These are phyloP conservation scores for Citrus mangshanensis DNA, from an alignment of 345 rosid genomes.

Conservation along the genomic window DNA sequence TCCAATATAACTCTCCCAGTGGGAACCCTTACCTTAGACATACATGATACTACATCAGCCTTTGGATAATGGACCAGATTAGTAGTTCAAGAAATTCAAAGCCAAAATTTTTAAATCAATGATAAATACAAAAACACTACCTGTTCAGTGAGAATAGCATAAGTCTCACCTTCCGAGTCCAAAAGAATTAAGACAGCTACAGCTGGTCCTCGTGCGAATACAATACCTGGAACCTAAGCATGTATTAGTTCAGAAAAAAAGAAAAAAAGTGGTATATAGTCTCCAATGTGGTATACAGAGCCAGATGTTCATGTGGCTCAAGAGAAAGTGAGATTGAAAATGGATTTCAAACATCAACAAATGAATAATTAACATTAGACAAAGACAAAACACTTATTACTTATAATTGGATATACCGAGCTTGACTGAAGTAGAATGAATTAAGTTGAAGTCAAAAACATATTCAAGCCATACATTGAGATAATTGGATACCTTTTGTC, in stretches of 20 bases:
- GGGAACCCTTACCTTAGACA: constrained; percentile 82
- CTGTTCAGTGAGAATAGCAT: constrained; percentile 93
- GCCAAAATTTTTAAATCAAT: not conserved
- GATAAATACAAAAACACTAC: constrained; percentile 19
- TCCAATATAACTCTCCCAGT: constrained; percentile 75
- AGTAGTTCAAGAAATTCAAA: not conserved
- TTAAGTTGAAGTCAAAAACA: not conserved
- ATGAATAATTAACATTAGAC: not conserved
- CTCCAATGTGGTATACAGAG: not conserved
- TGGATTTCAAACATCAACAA: not conserved
- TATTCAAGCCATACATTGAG: constrained; percentile 7
- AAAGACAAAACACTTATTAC: not conserved
- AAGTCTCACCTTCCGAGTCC: constrained; percentile 62
- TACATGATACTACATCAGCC: constrained; percentile 4
- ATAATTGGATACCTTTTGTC: constrained; percentile 53
- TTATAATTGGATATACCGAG: not conserved
- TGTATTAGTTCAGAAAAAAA: constrained; percentile 27
- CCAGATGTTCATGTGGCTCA: not conserved
- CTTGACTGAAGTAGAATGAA: not conserved
- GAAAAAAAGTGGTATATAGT: not conserved
- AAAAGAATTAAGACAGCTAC: constrained; percentile 81
- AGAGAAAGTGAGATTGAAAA: not conserved
- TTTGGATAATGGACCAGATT: not conserved
- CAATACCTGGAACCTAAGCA: constrained; percentile 90
- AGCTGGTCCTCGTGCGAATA: constrained; percentile 94